phyloP scores from a whole-genome alignment of 768 basidiomycete species.

The Roridomyces roridus region DNA sequence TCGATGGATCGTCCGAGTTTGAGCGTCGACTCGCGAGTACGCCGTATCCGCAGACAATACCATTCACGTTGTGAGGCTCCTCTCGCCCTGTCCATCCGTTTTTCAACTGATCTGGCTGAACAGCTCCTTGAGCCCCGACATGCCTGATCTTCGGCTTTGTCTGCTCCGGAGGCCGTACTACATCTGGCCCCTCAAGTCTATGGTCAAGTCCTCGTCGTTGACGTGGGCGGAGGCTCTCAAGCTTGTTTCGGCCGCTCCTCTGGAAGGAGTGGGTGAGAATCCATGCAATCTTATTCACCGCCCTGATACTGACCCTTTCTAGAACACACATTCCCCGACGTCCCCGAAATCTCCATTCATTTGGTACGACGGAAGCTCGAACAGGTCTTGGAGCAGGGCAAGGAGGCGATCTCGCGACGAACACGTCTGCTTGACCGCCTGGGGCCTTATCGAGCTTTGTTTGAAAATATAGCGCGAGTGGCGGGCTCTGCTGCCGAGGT shows the following conservation, averaged over 20 bases:
- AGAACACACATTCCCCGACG: conserved; percentile 4
- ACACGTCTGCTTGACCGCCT: not conserved
- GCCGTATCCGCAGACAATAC: conserved; percentile 9
- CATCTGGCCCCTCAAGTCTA: conserved; percentile 16
- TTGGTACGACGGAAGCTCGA: not conserved
- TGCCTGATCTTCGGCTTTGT: conserved; percentile 3
- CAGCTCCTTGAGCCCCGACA: conserved; percentile 10
- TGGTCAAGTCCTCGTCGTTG: conserved; percentile 9
- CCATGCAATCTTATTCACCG: not conserved
- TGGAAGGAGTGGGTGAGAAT: conserved; percentile 9
- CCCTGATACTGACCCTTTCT: not conserved
- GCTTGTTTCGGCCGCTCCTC: not conserved
- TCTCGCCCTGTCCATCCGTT: not conserved
- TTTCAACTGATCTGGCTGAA: too few relatives aligned
- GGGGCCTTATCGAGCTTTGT: not conserved
- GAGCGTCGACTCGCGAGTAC: not conserved
- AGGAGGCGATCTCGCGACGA: not conserved
- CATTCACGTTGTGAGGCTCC: not conserved
- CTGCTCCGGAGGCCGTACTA: conserved; percentile 13
- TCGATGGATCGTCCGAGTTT: not conserved
- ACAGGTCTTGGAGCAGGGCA: not conserved
- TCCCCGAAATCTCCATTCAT: conserved; percentile 11
- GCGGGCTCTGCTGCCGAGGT: conserved; percentile 5
- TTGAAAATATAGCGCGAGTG: not conserved
- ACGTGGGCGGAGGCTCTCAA: not conserved